Percentiles rank a stretch among this genome's conserved stretches.
phyloP scores from a whole-genome alignment of 257 asterid species.

The Haberlea rhodopensis region DNA sequence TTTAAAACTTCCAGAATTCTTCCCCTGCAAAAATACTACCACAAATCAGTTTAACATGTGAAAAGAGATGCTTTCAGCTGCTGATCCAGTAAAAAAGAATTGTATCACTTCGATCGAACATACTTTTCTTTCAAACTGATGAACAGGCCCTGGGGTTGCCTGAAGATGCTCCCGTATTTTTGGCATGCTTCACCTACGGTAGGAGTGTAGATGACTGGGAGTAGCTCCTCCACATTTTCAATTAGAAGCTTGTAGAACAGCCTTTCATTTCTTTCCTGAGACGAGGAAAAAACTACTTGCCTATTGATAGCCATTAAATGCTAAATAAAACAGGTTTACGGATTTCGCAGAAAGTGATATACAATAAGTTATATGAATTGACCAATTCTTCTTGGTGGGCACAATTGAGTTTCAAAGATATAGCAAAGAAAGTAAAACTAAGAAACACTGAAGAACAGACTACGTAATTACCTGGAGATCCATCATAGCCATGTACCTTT shows the following conservation, averaged over 20 bases:
- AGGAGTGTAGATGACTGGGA: slow-evolving; percentile 71
- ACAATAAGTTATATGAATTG: too few relatives aligned
- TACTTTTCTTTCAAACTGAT: slow-evolving; percentile 72
- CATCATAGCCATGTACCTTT: slow-evolving; percentile 83
- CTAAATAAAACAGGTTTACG: background rate
- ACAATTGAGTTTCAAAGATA: too few relatives aligned
- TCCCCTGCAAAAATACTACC: slow-evolving; percentile 44
- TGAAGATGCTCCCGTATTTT: slow-evolving; percentile 64
- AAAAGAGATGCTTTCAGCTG: slow-evolving; percentile 16
- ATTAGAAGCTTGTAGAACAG: slow-evolving; percentile 71
- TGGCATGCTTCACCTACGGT: slow-evolving; percentile 84
- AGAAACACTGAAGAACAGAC: background rate
- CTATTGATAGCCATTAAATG: background rate
- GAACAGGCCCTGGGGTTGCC: slow-evolving; percentile 74
- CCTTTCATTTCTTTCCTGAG: slow-evolving; percentile 66
- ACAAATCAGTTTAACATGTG: slow-evolving; percentile 22
- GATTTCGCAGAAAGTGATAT: background rate
- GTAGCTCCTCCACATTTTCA: slow-evolving; percentile 72
- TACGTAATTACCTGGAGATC: slow-evolving; percentile 62
- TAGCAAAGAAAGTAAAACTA: too few relatives aligned
- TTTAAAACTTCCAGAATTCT: slow-evolving; percentile 63
- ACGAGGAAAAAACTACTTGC: slow-evolving; percentile 15
- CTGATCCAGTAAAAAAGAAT: background rate
- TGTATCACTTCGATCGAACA: slow-evolving; percentile 7
- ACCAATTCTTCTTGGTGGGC: too few relatives aligned